These are phyloP conservation scores for Thelephora aurantiotincta DNA, from an alignment of 768 basidiomycete genomes.

Conservation along the genomic window DNA sequence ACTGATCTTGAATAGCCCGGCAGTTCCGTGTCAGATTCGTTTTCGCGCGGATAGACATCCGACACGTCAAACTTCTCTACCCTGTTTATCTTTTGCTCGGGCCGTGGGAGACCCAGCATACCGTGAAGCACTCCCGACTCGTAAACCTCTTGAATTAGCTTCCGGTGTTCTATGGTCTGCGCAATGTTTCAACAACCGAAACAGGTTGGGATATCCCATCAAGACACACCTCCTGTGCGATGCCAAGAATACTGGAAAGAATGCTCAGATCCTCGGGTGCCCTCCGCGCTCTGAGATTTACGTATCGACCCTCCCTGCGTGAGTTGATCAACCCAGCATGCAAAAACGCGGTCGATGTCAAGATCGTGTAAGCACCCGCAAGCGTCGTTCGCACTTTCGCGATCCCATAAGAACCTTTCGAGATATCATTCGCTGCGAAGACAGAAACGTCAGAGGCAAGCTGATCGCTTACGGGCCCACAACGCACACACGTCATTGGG, in stretches of 20 bases:
- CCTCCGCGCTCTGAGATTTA: conserved; percentile 27
- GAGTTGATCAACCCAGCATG: conserved; percentile 50
- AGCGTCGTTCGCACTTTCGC: conserved; percentile 70
- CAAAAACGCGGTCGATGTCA: conserved; percentile 62
- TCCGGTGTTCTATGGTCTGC: conserved; percentile 65
- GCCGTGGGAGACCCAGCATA: conserved; percentile 30
- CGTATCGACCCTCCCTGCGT: conserved; percentile 33
- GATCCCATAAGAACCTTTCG: conserved; percentile 76
- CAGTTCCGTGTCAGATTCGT: conserved; percentile 22
- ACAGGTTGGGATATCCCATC: not conserved
- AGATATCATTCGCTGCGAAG: conserved; percentile 78
- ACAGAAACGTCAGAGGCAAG: not conserved
- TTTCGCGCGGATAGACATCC: conserved; percentile 6
- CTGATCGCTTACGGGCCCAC: not conserved
- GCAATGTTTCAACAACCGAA: conserved; percentile 1
- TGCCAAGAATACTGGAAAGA: conserved; percentile 62
- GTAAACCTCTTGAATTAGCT: conserved; percentile 56
- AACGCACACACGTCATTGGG: conserved; percentile 76
- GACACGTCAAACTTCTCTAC: conserved; percentile 3
- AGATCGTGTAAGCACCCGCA: conserved; percentile 64
- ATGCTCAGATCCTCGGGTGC: conserved; percentile 63
- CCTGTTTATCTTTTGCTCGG: conserved; percentile 4
- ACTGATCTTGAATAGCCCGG: conserved; percentile 10
- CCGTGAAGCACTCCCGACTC: conserved; percentile 43
- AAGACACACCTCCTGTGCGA: conserved; percentile 63